Evolutionary conservation across 805 yeast genomes (phyloP).

Genomic region (Wickerhamiella musiphila): DNA sequence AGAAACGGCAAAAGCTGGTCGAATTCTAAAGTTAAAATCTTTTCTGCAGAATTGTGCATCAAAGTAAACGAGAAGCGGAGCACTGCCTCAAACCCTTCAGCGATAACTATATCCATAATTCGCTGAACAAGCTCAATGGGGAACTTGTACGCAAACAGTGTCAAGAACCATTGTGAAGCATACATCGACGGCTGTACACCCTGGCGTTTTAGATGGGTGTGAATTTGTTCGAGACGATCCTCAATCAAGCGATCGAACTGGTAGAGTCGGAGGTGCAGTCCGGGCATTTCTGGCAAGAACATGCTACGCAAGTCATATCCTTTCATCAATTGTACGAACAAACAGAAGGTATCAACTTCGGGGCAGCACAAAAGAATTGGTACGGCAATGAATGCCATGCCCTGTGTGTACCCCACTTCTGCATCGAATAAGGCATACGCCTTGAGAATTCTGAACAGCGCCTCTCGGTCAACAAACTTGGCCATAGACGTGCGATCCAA

Average conservation of each 20-base stretch:
- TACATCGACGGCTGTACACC: constrained; percentile 89
- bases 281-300: constrained; percentile 84
- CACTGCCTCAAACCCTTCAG: constrained; percentile 81
- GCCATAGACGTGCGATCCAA: constrained; percentile 73
- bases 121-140: constrained; percentile 78
- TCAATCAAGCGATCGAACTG: constrained; percentile 83
- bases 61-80: constrained; percentile 71
- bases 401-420: constrained; percentile 95
- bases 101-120: constrained; percentile 71
- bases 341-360: constrained; percentile 72
- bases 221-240: constrained; percentile 51
- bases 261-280: constrained; percentile 65
- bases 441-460: constrained; percentile 57
- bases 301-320: constrained; percentile 63
- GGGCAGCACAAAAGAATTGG: constrained; percentile 68
- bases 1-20: constrained; percentile 62
- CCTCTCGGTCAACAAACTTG: constrained; percentile 35
- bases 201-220: constrained; percentile 62
- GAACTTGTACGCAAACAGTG: constrained; percentile 86
- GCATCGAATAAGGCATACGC: constrained; percentile 75
- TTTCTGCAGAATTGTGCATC: constrained; percentile 48
- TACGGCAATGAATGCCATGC: constrained; percentile 85
- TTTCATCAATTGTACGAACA: constrained; percentile 69
- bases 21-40: constrained; percentile 44
- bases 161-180: constrained; percentile 95